Evolutionary conservation across 1,284 basidiomycete species (phyloP), one percentile per base, ranked within the genome.

Genomic region (Agroathelia rolfsii): DNA sequence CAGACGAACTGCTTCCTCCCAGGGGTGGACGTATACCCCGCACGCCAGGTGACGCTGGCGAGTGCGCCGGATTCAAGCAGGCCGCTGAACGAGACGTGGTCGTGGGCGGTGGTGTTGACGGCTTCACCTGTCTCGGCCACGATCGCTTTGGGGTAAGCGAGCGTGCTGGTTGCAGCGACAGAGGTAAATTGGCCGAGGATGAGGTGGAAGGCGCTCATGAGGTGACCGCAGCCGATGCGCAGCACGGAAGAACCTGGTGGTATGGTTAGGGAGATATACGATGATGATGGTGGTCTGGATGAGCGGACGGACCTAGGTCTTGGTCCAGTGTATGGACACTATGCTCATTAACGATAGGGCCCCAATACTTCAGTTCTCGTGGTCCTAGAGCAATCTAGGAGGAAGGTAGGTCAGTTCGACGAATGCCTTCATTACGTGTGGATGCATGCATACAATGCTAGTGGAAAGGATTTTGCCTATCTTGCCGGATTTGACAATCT

Each of bases 401-500:
- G 22, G 14, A 11, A 15, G 32, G 13, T 35, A 13, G n/a, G 20
- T 16, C 10, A 24, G 10, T 32, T 17, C 6, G 11, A 7, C 10
- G 18, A 23, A 12, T 11, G 17, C 4, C 3, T 20, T 10, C 13
- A 36, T 15, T 8, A 41, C 52, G 24, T n/a, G n/a, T n/a, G n/a
- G n/a, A n/a, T n/a, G n/a, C n/a, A n/a, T n/a, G n/a, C n/a, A n/a
- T 33, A 60, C 53, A 6, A 52, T 37, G 12, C 35, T 49, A 3
- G 49, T 46, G 2, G 56, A 56, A 11, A 51, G 35, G 20, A 61
- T 41, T 32, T 51, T 43, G 3, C 57, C 59, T 16, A 60, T 53
- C 16, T 44, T 42, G 5, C 55, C 58, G 3, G 48, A 47, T 6
- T 43, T 42, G n/a, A 59, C 40, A 6, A 57, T 36, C 14, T 48